phyloP scores from a whole-genome alignment of 495 filamentous ascomycete genomes.

The Aeminium ludgeri region DNA sequence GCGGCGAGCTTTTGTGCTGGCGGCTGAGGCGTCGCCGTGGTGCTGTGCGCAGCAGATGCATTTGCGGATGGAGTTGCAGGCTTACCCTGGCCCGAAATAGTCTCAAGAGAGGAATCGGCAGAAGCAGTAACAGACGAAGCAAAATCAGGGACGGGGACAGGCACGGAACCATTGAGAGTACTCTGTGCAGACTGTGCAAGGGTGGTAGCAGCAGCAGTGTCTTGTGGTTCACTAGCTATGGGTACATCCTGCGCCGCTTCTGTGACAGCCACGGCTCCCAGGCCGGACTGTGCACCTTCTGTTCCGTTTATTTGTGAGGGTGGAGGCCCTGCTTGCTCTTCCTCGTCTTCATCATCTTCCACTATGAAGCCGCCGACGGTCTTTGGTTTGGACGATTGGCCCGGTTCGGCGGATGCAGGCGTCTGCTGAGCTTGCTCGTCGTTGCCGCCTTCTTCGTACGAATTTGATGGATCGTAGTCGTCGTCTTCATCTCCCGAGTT shows the following conservation, averaged over 20 bases:
- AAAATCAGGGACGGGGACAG: slow-evolving; percentile 35
- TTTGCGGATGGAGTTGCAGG: slow-evolving; percentile 11
- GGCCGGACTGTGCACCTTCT: slow-evolving; percentile 6
- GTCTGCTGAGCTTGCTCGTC: neutral
- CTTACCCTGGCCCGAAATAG: slow-evolving; percentile 7
- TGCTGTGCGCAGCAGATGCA: slow-evolving; percentile 3
- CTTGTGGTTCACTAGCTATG: slow-evolving; percentile 19
- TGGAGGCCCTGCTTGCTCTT: slow-evolving; percentile 19
- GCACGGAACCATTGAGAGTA: slow-evolving; percentile 43
- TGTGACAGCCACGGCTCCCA: slow-evolving; percentile 6
- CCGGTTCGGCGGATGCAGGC: neutral
- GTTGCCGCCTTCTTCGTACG: slow-evolving; percentile 3
- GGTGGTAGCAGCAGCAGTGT: slow-evolving; percentile 16
- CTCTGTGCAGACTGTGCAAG: slow-evolving; percentile 35
- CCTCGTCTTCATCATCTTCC: slow-evolving; percentile 43
- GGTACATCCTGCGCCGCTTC: slow-evolving; percentile 10
- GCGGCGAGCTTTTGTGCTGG: slow-evolving; percentile 10
- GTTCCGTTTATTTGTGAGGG: slow-evolving; percentile 9
- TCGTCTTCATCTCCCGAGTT: slow-evolving; percentile 20
- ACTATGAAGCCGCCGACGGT: slow-evolving; percentile 67
- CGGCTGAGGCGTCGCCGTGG: slow-evolving; percentile 8
- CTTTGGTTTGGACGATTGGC: slow-evolving; percentile 29
- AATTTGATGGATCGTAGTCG: slow-evolving; percentile 25
- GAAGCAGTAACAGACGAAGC: slow-evolving; percentile 30
- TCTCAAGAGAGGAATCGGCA: slow-evolving; percentile 5